Conservation (phyloP, 2,329 filamentous ascomycete species). For the Trichoderma citrinoviride region DNA sequence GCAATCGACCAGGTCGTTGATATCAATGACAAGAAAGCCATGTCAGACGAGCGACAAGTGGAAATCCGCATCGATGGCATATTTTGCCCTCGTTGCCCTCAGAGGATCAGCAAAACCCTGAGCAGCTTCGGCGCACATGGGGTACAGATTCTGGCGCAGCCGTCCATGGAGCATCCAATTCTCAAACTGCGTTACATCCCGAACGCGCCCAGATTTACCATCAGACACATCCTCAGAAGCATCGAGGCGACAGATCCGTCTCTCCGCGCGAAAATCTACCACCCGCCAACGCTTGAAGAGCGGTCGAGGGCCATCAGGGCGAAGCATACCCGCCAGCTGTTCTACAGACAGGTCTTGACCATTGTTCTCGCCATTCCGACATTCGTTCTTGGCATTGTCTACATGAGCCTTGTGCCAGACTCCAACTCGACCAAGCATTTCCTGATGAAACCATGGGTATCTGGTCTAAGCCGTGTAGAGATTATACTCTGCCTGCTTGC, state of each 20-base stretch:
- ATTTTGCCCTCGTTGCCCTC: constrained; percentile 70
- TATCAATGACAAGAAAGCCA: constrained; percentile 42
- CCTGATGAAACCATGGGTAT: constrained; percentile 68
- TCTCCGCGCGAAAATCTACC: constrained; percentile 69
- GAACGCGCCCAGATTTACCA: constrained; percentile 64
- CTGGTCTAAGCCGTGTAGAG: constrained; percentile 72
- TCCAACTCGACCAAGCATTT: constrained; percentile 58
- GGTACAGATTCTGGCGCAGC: constrained; percentile 53
- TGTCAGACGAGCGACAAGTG: constrained; percentile 50
- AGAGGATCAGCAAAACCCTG: constrained; percentile 54
- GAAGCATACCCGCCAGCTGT: constrained; percentile 65
- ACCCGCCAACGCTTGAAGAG: constrained; percentile 80
- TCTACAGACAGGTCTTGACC: constrained; percentile 69
- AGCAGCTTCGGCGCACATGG: constrained; percentile 48
- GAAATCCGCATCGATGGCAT: constrained; percentile 68
- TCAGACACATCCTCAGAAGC: constrained; percentile 68
- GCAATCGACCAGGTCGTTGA: constrained; percentile 51
- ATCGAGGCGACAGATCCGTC: constrained; percentile 65
- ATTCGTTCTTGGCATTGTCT: constrained; percentile 83
- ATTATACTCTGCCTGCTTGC: constrained; percentile 78
- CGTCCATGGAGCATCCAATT: constrained; percentile 62
- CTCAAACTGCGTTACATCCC: constrained; percentile 71
- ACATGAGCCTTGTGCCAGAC: constrained; percentile 74
- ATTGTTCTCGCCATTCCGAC: constrained; percentile 72
- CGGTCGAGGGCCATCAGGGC: constrained; percentile 69